phyloP scores from a whole-genome alignment of 2,329 filamentous ascomycete genomes.

The Colletotrichum aenigma region DNA sequence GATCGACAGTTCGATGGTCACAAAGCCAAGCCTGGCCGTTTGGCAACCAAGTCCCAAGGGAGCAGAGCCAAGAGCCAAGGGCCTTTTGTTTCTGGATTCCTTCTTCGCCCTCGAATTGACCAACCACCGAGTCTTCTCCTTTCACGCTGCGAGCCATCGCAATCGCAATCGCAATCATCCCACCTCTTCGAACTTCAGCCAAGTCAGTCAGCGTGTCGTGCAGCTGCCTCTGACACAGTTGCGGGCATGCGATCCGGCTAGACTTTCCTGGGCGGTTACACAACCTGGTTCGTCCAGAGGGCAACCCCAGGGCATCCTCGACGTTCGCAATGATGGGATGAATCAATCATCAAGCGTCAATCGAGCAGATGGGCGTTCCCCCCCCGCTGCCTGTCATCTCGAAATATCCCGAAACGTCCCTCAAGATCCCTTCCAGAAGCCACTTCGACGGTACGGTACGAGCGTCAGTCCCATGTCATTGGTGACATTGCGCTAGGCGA shows the following conservation, averaged over 20 bases:
- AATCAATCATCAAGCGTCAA: background rate
- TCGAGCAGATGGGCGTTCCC: background rate
- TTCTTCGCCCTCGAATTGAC: background rate
- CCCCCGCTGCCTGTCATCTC: background rate
- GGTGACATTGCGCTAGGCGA: background rate
- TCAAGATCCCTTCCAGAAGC: background rate
- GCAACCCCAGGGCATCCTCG: background rate
- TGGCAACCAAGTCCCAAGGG: background rate
- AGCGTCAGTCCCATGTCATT: background rate
- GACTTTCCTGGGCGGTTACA: background rate
- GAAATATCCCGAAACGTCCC: background rate
- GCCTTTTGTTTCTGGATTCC: slow-evolving; percentile 1
- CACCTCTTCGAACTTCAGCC: background rate
- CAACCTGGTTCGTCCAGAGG: background rate
- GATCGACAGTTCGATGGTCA: background rate
- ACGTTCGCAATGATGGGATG: background rate
- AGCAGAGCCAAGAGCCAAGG: background rate
- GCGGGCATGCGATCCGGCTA: background rate
- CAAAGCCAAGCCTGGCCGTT: background rate
- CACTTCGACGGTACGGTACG: background rate
- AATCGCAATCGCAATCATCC: background rate
- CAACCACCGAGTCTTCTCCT: background rate
- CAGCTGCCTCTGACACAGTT: background rate
- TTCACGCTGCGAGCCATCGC: background rate
- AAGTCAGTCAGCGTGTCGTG: background rate